phyloP scores from a whole-genome alignment of 192 early-diverging fungal species.

The Allomyces macrogynus region DNA sequence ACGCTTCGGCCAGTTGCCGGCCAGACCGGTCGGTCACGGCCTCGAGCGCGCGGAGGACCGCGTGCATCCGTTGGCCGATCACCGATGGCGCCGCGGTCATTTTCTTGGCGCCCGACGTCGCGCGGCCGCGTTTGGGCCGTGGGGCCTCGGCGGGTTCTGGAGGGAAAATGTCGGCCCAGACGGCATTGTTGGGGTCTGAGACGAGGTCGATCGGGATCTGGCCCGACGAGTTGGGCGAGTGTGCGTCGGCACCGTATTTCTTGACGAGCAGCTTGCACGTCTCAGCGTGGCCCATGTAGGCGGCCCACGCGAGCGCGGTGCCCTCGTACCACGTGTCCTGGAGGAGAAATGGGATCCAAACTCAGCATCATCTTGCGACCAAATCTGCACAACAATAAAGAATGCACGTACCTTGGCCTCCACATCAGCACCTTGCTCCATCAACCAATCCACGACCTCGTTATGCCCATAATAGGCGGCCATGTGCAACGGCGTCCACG shows the following conservation, averaged over 20 bases:
- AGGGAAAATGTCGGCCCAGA: too few species aligned
- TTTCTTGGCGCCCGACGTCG: too few species aligned
- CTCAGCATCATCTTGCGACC: too few species aligned
- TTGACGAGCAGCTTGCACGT: slow-evolving; percentile 1
- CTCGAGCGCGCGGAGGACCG: too few species aligned
- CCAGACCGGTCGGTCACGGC: slow-evolving; percentile 12
- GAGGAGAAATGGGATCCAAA: too few species aligned
- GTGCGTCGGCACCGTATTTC: slow-evolving; percentile 2
- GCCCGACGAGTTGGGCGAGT: neutral
- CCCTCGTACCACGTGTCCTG: neutral
- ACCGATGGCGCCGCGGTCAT: too few species aligned
- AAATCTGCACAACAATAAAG: too few species aligned
- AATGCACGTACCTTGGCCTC: neutral
- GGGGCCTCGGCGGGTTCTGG: too few species aligned
- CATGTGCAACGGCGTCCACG: slow-evolving; percentile 2
- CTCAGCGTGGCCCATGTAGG: slow-evolving; percentile 1
- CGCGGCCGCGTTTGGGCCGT: too few species aligned
- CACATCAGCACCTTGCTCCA: slow-evolving; percentile 2
- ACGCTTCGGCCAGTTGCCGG: slow-evolving; percentile 49
- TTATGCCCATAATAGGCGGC: neutral
- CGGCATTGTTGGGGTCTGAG: too few species aligned
- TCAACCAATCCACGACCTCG: neutral
- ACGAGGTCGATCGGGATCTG: slow-evolving; percentile 1
- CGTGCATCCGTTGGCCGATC: too few species aligned
- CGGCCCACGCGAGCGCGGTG: slow-evolving; percentile 3